Evolutionary conservation across 495 filamentous ascomycete genomes (phyloP), one percentile per base, ranked within the genome.

Genomic region (Penicillium verhagenii): DNA sequence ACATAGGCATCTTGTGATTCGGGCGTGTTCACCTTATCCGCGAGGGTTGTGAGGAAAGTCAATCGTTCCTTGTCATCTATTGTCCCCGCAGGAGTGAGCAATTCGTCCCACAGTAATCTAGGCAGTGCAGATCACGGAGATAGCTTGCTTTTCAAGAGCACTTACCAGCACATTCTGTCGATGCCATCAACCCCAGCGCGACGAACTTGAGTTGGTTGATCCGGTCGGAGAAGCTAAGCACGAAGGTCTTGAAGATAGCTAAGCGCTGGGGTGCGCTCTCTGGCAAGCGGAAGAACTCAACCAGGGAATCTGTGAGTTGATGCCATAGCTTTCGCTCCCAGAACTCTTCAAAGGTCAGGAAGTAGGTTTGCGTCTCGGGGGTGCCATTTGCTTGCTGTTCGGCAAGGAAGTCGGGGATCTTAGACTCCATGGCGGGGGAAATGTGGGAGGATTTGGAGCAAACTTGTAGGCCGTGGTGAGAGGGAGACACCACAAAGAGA

Each of bases 261-360:
- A 97, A 82, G 63, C 94, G 85, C 72, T 96, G 91, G 38, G 84
- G 80, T 37, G 82, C 87, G 72, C 91, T 97, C 66, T 86, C 85
- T 47, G 85, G 80, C 67, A 86, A 69, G 56, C 87, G 84, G 80
- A 97, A 98, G 79, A 92, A 97, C 53, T 94, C 84, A 56, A 97
- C 79, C 50, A 97, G 79, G 28, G 84, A 72, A 63, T 94, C 88
- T 29, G 94, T 99, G 46, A 99, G 91, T 73, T 99, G 92, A 74
- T 99, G 95, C 94, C 94, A 99, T 75, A 99, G 82, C 76, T 96
- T 95, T 56, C 94, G 88, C 78, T 99, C 94, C 95, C 94, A 97
- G 72, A 82, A 89, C 70, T 96, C 91, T 82, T 99, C 94, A 58
- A 97, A 96, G 56, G 86, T 86, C 59, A 97, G 83, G 75, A 96